Base-by-base conservation (phyloP, 768 basidiomycete genomes). In the Mycena chlorophos region DNA sequence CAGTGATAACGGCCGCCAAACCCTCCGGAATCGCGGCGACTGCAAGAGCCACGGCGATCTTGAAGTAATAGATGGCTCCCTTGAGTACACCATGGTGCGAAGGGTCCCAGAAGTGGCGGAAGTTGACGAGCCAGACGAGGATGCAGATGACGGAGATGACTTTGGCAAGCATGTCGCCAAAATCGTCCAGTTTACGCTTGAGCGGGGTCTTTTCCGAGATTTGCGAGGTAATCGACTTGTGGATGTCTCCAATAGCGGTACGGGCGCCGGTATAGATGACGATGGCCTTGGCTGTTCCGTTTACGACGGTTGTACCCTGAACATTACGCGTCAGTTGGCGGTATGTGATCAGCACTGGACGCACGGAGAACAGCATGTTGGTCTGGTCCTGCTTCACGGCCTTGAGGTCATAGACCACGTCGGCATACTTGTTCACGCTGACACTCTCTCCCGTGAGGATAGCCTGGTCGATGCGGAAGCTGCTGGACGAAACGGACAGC, bases 21-120 rank as follows among this genome's bases (percentile, higher is more conserved):
- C 96, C 96, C 73, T 99, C 96, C 0, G 97, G 96, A 67, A 98
- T 99, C 37, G 96, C 96, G 55, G 96, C 96, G 37, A 99, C 96
- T n/a, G 97, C 96, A 42, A 99, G 78, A 4, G 97, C 94, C 40
- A 99, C 97, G 30, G 96, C 96, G 68, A 99, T 98, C 76, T 99
- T 99, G 82, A 99, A 92, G 75, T 99, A 99, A 72, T 98, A 98
- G 51, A 99, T 84, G 0, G 96, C 96, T 38, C 96, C 96, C 69
- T 94, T 94, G 65, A 98, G 77, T 43, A 75, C 84, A 47, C 95
- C 91, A 61, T 89, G 90, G 68, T 99, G 96, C 23, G 90, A 83
- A 3, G 96, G 94, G 67, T 99, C 96, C 82, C 84, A 88, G 73
- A 99, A 99, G 74, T 99, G 93, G 49, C 91, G 86, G 63, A 94